These are phyloP conservation scores for Leccinellum albellum DNA, from an alignment of 768 basidiomycete species.

Conservation along the genomic window DNA sequence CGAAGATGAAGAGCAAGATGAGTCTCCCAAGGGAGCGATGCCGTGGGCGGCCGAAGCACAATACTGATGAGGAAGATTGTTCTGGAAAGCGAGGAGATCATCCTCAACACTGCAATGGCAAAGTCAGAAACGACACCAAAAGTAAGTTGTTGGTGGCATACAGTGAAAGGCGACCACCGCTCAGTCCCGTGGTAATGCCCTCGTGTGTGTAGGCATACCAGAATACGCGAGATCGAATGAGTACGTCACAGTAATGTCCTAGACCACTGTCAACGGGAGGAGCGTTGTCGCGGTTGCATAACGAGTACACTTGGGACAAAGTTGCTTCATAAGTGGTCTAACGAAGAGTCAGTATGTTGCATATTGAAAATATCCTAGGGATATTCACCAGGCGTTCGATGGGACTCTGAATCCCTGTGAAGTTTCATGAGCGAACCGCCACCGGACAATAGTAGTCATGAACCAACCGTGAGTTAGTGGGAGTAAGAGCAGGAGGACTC, in stretches of 20 bases:
- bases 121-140: constrained; percentile 2
- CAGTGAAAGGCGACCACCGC: constrained; percentile 83
- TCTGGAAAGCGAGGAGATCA: constrained; percentile 71
- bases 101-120: constrained; percentile 55
- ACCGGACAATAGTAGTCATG: neutral
- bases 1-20: constrained; percentile 33
- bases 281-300: constrained; percentile 55
- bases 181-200: constrained; percentile 74
- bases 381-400: constrained; percentile 23
- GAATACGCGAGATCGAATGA: constrained; percentile 74
- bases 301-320: constrained; percentile 73
- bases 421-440: constrained; percentile 5
- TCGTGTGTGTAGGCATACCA: constrained; percentile 90
- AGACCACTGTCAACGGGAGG: constrained; percentile 47
- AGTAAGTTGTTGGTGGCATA: constrained; percentile 35
- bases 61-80: constrained; percentile 47
- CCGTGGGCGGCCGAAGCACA: constrained; percentile 23
- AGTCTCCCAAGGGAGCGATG: constrained; percentile 32
- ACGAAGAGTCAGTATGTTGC: constrained; percentile 7
- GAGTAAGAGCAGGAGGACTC: constrained; percentile 70
- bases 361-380: neutral
- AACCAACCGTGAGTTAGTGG: constrained; percentile 80
- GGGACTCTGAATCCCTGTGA: constrained; percentile 25
- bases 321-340: constrained; percentile 77
- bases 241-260: constrained; percentile 53